Conservation (phyloP, 768 basidiomycete species). For the Mycena vitilis region DNA sequence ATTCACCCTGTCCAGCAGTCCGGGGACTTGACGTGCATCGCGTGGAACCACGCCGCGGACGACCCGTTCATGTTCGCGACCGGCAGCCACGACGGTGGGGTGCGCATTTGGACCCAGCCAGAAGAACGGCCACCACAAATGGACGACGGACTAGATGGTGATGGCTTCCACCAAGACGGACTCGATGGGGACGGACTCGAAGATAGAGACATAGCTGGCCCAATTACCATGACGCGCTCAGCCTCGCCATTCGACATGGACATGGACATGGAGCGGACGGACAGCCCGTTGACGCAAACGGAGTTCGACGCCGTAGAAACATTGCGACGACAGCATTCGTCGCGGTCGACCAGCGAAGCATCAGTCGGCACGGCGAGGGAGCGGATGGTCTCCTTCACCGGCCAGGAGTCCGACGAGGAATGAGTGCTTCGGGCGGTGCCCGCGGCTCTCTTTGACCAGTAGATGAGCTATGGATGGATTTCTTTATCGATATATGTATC, state of each 20-base stretch:
- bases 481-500: constrained; percentile 25
- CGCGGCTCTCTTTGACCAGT: no score
- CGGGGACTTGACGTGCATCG: constrained; percentile 82
- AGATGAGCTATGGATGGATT: neutral
- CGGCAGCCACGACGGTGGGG: constrained; percentile 80
- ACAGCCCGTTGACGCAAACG: constrained; percentile 34
- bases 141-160: constrained; percentile 24
- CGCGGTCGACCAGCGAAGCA: constrained; percentile 21
- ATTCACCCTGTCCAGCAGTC: constrained; percentile 66
- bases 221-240: constrained; percentile 12
- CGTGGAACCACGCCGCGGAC: constrained; percentile 78
- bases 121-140: constrained; percentile 8
- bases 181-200: constrained; percentile 32
- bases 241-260: constrained; percentile 35
- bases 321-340: constrained; percentile 13
- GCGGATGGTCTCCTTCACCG: constrained; percentile 30
- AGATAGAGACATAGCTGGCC: neutral
- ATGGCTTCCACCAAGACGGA: no score
- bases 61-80: constrained; percentile 82
- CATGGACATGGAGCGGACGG: constrained; percentile 34
- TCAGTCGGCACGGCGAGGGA: constrained; percentile 28
- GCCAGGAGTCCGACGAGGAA: constrained; percentile 6
- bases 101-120: constrained; percentile 77
- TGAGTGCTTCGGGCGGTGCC: neutral
- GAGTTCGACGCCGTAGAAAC: constrained; percentile 33